Base-by-base conservation (phyloP, 495 filamentous ascomycete genomes). In the Bathelium albidoporum region DNA sequence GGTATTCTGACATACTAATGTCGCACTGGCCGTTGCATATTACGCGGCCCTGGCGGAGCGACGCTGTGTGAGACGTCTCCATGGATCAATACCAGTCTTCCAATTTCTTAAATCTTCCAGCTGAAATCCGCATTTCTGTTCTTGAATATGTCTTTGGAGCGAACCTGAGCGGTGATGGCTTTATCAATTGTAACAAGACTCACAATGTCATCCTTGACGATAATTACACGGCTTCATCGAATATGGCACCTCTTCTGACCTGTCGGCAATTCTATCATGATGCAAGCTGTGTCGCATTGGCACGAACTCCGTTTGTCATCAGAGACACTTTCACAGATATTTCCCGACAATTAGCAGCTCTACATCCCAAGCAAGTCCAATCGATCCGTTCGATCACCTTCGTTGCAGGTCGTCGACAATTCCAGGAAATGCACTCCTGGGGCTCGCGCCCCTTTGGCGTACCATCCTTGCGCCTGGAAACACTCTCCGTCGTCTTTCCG, bases 181-280 rank as follows among this genome's bases (percentile, higher is more conserved):
- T 70, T 62, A 34, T 26, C 26, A 65, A 58, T 49, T 34, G 49
- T 11, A 52, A 61, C 12, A 31, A 14, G 1, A 14, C 63, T 28
- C 55, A 55, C 20, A 49, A 60, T 45, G 62, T 70, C 61, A 36
- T 61, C n/a, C 28, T 71, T 16, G 66, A 71, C 63, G 64, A 64
- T 18, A 9, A 59, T 49, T 73, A 74, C 63, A 41, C 49, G 14
- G 61, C 64, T 26, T 62, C 63, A 20, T 4, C 20, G 0, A 11
- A 60, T 18, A 62, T 74, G 1, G 31, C 58, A 28, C 55, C 66
- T 9, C 69, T 74, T 4, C 64, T 70, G 32, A 63, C 59, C 3
- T 74, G 72, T 62, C 67, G 60, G 53, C 72, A 70, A 62, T 64
- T 72, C 59, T 66, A 65, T 36, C 22, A 63, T 20, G 72, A 74